Base-by-base conservation (phyloP, 2,329 filamentous ascomycete genomes). In the Colletotrichum sp. region DNA sequence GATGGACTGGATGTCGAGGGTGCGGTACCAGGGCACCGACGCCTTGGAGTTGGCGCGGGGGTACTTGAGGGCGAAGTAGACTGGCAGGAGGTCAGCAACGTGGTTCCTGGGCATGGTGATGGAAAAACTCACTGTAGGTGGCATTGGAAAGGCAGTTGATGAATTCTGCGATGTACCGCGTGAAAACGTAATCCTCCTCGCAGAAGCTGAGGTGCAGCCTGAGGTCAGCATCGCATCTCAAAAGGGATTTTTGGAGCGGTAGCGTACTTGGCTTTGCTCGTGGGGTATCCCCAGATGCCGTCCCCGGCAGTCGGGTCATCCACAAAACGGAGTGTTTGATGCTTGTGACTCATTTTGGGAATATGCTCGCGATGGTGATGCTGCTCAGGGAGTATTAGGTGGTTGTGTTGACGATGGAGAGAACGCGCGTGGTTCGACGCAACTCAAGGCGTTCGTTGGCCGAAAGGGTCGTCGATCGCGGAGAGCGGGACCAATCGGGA, bases 91-190 rank as follows among this genome's bases (percentile, higher is more conserved):
- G 30, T 76, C 16, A 63, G 22, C 55, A 16, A 5, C 3, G 22
- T 13, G 16, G 0, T 1, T 48, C 8, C 10, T 18, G 4, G 16
- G 6, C 5, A 8, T 13, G 9, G 3, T 48, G 18, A 4, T 3
- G 22, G 48, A 6, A 10, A 9, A 2, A 64, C 75, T 48, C 7
- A 78, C 77, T 76, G 67, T 84, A 88, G 6, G 83, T 78, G 1
- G 85, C 76, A 69, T 85, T 88, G 71, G 85, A 87, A 3, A 87
- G 76, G 1, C 85, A 87, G 74, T 88, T 88, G 77, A 87, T 84
- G 48, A 88, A 87, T 65, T 88, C 86, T 7, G 85, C 86, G 24
- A 87, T 80, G 36, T 85, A 87, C 24, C 84, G 80, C 10, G 86
- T 87, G 15, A 88, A 79, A 10, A 84, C 81, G 80, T 88, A 88